phyloP scores from a whole-genome alignment of 2,329 filamentous ascomycete genomes.

The Fusarium cicatricum region DNA sequence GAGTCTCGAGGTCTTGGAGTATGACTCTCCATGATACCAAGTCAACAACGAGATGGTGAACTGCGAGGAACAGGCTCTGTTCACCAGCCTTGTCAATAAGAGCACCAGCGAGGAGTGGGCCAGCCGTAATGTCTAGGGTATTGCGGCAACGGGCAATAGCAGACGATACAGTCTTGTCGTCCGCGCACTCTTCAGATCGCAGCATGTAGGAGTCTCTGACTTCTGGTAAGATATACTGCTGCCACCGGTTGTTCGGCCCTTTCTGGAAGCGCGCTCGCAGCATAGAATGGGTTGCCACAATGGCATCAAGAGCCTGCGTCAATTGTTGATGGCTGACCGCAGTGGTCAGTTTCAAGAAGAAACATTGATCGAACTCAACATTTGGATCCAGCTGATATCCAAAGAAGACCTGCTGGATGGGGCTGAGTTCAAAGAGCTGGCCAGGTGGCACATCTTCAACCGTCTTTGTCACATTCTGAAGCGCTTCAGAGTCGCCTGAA shows the following conservation, averaged over 20 bases:
- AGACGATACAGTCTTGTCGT: not conserved
- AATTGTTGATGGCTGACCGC: not conserved
- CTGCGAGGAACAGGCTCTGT: not conserved
- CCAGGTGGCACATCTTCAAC: not conserved
- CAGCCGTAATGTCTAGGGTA: not conserved
- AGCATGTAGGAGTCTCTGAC: constrained; percentile 12
- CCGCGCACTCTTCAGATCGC: not conserved
- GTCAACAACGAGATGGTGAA: constrained; percentile 6
- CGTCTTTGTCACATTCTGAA: not conserved
- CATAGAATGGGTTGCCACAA: not conserved
- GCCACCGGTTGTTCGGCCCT: not conserved
- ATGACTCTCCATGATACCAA: constrained; percentile 11
- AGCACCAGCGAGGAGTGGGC: not conserved
- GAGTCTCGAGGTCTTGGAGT: constrained; percentile 5
- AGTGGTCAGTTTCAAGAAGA: not conserved
- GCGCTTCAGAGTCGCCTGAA: not conserved
- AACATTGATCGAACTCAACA: not conserved
- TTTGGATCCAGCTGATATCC: not conserved
- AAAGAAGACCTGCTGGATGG: constrained; percentile 4
- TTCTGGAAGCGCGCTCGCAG: constrained; percentile 1
- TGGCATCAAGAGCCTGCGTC: not conserved
- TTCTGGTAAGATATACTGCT: not conserved
- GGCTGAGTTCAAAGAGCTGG: not conserved
- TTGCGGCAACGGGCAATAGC: not conserved
- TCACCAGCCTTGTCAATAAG: not conserved